Conservation (phyloP, 495 filamentous ascomycete species). For the Antarctomyces pellizariae region DNA sequence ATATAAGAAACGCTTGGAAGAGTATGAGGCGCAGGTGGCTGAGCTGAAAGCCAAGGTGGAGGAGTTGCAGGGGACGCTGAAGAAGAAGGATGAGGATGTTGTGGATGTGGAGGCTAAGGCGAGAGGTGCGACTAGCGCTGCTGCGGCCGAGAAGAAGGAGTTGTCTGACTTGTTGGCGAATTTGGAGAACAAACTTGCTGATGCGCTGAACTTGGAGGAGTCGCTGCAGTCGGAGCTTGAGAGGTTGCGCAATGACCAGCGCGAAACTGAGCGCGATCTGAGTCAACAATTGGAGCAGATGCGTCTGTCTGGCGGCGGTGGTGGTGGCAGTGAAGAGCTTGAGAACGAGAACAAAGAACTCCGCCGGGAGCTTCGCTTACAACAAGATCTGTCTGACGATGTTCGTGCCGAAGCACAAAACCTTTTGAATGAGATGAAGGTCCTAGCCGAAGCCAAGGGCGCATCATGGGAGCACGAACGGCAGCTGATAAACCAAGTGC, state of each 20-base stretch:
- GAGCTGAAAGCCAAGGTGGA: slow-evolving; percentile 52
- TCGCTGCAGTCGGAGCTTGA: slow-evolving; percentile 60
- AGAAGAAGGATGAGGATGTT: slow-evolving; percentile 25
- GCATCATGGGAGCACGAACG: slow-evolving; percentile 66
- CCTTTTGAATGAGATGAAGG: slow-evolving; percentile 76
- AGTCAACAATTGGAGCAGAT: slow-evolving; percentile 37
- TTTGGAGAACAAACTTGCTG: slow-evolving; percentile 54
- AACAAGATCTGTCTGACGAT: slow-evolving; percentile 69
- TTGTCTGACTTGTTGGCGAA: slow-evolving; percentile 51
- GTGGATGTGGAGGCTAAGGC: slow-evolving; percentile 18
- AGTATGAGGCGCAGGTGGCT: slow-evolving; percentile 55
- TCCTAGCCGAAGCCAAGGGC: slow-evolving; percentile 53
- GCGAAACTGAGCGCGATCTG: slow-evolving; percentile 35
- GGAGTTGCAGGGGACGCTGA: slow-evolving; percentile 36
- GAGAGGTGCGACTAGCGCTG: slow-evolving; percentile 17
- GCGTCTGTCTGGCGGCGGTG: slow-evolving; percentile 12
- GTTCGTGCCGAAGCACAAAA: slow-evolving; percentile 66
- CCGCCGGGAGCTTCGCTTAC: slow-evolving; percentile 42
- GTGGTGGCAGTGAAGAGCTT: slow-evolving; percentile 30
- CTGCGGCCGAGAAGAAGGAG: slow-evolving; percentile 35
- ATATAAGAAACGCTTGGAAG: slow-evolving; percentile 47
- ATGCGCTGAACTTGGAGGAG: slow-evolving; percentile 55
- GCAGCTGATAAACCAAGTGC: slow-evolving; percentile 43
- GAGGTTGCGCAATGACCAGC: slow-evolving; percentile 40
- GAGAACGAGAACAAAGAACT: slow-evolving; percentile 50